Evolutionary conservation across 768 basidiomycete genomes (phyloP).

Genomic region (Leccinum longicurvipes): DNA sequence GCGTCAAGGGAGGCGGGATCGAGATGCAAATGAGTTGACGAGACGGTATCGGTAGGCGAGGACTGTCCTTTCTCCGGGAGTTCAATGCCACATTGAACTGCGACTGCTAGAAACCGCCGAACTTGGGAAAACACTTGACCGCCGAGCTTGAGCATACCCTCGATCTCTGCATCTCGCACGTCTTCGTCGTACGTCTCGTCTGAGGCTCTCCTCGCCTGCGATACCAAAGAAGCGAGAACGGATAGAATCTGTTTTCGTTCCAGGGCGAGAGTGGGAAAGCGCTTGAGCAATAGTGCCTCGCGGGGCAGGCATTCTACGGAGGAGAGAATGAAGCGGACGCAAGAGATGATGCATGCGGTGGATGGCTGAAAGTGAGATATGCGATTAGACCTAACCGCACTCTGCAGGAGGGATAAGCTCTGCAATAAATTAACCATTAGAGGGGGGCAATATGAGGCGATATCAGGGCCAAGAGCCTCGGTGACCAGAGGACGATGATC

Average conservation of each 20-base stretch:
- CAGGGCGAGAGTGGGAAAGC: slow-evolving; percentile 61
- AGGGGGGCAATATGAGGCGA: slow-evolving; percentile 66
- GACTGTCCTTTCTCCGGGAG: slow-evolving; percentile 51
- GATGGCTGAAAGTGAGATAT: slow-evolving; percentile 88
- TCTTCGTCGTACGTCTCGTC: slow-evolving; percentile 45
- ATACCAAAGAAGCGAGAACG: slow-evolving; percentile 77
- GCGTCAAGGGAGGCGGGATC: slow-evolving; percentile 17
- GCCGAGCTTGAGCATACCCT: slow-evolving; percentile 76
- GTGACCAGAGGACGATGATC: slow-evolving; percentile 45
- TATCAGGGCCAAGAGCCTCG: slow-evolving; percentile 45
- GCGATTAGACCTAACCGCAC: slow-evolving; percentile 75
- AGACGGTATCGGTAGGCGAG: slow-evolving; percentile 20
- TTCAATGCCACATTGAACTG: slow-evolving; percentile 70
- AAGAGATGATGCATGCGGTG: slow-evolving; percentile 92
- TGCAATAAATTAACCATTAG: slow-evolving; percentile 84
- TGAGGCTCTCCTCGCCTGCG: slow-evolving; percentile 69
- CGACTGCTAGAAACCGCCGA: slow-evolving; percentile 72
- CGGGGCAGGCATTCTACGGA: slow-evolving; percentile 81
- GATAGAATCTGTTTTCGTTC: slow-evolving; percentile 82
- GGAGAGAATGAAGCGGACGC: slow-evolving; percentile 82
- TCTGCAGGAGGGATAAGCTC: slow-evolving; percentile 81
- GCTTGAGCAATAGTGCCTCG: slow-evolving; percentile 70
- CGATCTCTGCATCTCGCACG: slow-evolving; percentile 53
- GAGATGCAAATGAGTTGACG: slow-evolving; percentile 13
- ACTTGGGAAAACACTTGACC: slow-evolving; percentile 81